Percentiles rank a stretch among this genome's conserved stretches.
These are phyloP conservation scores for Stellera chamaejasme DNA, from an alignment of 345 rosid genomes.

Conservation along the genomic window DNA sequence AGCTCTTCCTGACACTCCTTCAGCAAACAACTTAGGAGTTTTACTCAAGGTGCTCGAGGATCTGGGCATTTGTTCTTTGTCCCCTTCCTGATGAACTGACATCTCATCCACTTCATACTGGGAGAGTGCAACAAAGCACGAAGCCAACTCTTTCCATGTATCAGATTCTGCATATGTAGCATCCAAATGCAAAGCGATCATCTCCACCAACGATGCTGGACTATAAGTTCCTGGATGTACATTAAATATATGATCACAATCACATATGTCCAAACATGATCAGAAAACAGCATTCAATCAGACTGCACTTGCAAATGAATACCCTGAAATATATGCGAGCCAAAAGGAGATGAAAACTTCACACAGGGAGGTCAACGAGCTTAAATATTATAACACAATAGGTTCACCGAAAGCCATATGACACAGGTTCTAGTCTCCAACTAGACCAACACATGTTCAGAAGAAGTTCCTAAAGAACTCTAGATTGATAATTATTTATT, in stretches of 20 bases:
- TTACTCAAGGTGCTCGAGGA: conserved; percentile 25
- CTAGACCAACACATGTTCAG: too few relatives aligned
- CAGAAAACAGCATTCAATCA: background rate
- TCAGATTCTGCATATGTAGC: conserved; percentile 33
- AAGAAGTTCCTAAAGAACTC: too few relatives aligned
- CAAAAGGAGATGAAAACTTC: too few relatives aligned
- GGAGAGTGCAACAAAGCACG: conserved; percentile 45
- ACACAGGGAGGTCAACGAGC: too few relatives aligned
- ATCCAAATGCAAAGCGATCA: conserved; percentile 84
- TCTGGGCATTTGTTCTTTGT: conserved; percentile 20
- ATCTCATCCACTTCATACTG: conserved; percentile 47
- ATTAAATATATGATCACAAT: conserved; percentile 4
- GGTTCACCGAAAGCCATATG: too few relatives aligned
- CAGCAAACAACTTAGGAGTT: conserved; percentile 31
- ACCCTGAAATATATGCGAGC: too few relatives aligned
- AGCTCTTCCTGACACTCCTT: conserved; percentile 23
- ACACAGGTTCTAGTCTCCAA: too few relatives aligned
- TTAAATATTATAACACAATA: too few relatives aligned
- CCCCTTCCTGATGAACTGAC: conserved; percentile 38
- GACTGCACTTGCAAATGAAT: too few relatives aligned
- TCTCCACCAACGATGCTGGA: conserved; percentile 46
- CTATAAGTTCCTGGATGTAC: conserved; percentile 46
- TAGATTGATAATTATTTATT: too few relatives aligned
- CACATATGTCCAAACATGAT: background rate
- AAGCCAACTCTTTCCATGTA: conserved; percentile 70